Conservation (phyloP, 306 rosid species). For the Glycine latifolia region DNA sequence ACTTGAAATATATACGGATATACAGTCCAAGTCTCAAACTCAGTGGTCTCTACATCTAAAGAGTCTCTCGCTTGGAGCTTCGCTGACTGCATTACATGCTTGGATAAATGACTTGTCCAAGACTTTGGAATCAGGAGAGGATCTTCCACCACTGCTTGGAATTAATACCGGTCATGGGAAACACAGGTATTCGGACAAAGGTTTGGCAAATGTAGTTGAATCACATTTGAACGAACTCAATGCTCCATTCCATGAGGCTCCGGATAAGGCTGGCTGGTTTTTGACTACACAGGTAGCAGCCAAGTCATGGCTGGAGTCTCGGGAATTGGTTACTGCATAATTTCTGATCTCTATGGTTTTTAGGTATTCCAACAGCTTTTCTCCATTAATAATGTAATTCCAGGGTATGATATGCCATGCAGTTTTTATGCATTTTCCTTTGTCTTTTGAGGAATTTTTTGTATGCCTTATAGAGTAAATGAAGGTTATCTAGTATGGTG, state of each 20-base stretch:
- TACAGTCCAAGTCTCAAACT: conserved; percentile 79
- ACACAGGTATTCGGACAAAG: conserved; percentile 84
- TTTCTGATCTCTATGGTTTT: conserved; percentile 26
- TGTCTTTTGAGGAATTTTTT: conserved; percentile 55
- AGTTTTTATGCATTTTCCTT: conserved; percentile 2
- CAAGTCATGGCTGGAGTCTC: conserved; percentile 82
- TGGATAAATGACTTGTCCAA: conserved; percentile 87
- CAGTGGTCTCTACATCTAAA: conserved; percentile 93
- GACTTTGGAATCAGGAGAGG: conserved; percentile 76
- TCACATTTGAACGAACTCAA: conserved; percentile 81
- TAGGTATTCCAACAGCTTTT: conserved; percentile 34
- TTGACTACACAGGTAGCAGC: conserved; percentile 82
- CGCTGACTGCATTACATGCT: conserved; percentile 82
- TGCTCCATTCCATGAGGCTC: conserved; percentile 94
- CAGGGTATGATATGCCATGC: conserved; percentile 56
- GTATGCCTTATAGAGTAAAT: conserved; percentile 48
- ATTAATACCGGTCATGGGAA: conserved; percentile 93
- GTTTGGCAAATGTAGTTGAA: conserved; percentile 74
- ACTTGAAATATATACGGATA: conserved; percentile 68
- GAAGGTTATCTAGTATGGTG: conserved; percentile 24
- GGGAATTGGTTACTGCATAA: conserved; percentile 59
- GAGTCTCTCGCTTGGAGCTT: conserved; percentile 96
- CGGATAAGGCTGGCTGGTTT: conserved; percentile 97
- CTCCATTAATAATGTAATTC: conserved; percentile 40
- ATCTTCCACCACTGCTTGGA: conserved; percentile 88